Evolutionary conservation across 352 stramenopile species (phyloP).

Genomic region (Pelagophyceae sp.): DNA sequence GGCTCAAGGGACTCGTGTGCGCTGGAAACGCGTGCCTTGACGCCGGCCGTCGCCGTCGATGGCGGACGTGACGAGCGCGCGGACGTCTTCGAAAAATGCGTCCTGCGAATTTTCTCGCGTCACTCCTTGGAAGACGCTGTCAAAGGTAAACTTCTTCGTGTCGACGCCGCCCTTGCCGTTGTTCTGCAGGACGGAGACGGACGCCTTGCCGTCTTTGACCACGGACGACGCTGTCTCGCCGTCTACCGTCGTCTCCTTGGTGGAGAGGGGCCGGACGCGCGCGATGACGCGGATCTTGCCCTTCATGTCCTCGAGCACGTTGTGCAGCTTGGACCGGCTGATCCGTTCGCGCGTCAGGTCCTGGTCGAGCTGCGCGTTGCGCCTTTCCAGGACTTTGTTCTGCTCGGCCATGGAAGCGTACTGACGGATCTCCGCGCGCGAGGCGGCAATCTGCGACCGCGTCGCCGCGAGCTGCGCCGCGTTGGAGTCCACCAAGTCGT

Average conservation of each 20-base stretch:
- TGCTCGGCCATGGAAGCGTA: neutral
- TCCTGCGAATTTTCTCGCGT: constrained; percentile 46
- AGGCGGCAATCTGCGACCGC: too few species aligned
- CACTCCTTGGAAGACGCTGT: constrained; percentile 40
- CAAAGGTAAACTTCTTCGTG: constrained; percentile 41
- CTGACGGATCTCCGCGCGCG: too few species aligned
- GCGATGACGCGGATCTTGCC: constrained; percentile 44
- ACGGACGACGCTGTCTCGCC: constrained; percentile 26
- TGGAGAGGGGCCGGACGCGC: constrained; percentile 36
- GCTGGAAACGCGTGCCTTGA: too few species aligned
- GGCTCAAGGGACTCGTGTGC: too few species aligned
- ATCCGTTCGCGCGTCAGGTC: constrained; percentile 19
- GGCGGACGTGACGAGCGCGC: constrained; percentile 47
- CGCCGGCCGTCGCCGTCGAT: constrained; percentile 56
- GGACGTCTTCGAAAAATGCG: constrained; percentile 55
- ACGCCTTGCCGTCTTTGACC: constrained; percentile 29
- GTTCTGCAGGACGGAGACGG: constrained; percentile 29
- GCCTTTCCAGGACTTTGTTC: neutral
- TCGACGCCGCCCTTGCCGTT: constrained; percentile 16
- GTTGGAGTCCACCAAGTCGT: neutral
- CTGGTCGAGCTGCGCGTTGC: neutral
- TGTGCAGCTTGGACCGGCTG: constrained; percentile 33
- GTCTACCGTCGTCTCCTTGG: constrained; percentile 25
- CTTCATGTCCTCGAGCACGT: constrained; percentile 47
- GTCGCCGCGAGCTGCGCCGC: neutral